Evolutionary conservation across 371 early-diverging fungal species (phyloP).

Genomic region (Mucor circinelloides): DNA sequence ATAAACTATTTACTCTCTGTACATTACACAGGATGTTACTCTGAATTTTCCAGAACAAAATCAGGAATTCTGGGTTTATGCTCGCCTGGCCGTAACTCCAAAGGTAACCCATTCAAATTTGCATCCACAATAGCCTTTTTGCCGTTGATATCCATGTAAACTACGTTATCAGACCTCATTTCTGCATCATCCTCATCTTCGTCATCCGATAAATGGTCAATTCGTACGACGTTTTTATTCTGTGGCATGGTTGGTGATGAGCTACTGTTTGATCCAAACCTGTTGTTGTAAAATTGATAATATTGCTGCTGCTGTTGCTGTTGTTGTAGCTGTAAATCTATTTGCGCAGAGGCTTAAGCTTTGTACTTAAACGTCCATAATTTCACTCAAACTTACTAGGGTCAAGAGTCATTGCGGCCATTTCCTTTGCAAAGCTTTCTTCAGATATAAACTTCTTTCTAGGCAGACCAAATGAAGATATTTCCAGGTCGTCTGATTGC

Average conservation of each 20-base stretch:
- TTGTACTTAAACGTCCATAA: neutral
- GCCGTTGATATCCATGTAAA: neutral
- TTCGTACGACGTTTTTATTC: slow-evolving; percentile 9
- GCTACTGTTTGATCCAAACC: neutral
- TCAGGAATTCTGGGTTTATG: slow-evolving; percentile 25
- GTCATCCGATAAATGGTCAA: slow-evolving; percentile 20
- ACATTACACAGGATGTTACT: neutral
- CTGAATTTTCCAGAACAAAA: slow-evolving; percentile 21
- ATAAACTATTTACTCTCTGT: neutral
- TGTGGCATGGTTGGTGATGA: neutral
- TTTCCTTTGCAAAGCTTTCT: slow-evolving; percentile 29
- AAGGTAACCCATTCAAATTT: slow-evolving; percentile 15
- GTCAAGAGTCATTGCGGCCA: slow-evolving; percentile 30
- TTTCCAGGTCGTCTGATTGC: neutral
- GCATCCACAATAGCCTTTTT: neutral
- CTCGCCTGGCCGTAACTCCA: slow-evolving; percentile 26
- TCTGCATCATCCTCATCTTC: neutral
- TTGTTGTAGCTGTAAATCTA: neutral
- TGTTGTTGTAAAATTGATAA: neutral
- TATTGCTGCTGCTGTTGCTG: neutral
- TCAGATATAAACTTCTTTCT: slow-evolving; percentile 29
- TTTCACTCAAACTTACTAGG: neutral
- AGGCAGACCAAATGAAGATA: slow-evolving; percentile 4
- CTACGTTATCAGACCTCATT: neutral
- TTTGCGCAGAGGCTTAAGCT: neutral